A percentile compares a stretch with the other conserved stretches of the same genome.
These are phyloP conservation scores for Teunomyces funiuensis DNA, from an alignment of 805 yeast genomes.

Conservation along the genomic window DNA sequence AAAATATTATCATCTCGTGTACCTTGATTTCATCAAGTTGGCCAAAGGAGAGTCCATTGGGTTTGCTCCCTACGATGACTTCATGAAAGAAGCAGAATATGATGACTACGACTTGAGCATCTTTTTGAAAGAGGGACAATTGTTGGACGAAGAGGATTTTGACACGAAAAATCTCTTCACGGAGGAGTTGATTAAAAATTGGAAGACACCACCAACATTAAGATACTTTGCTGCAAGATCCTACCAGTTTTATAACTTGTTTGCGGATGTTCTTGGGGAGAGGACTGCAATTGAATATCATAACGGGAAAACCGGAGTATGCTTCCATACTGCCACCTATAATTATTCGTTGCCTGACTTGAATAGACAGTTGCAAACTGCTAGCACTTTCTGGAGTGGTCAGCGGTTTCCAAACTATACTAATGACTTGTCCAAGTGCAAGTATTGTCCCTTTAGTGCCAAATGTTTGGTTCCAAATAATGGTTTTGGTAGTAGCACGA, in stretches of 20 bases:
- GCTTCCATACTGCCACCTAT: conserved; percentile 42
- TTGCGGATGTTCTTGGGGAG: conserved; percentile 36
- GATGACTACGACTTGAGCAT: conserved; percentile 8
- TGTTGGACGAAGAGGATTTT: conserved; percentile 9
- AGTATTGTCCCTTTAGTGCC: conserved; percentile 50
- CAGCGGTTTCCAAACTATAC: conserved; percentile 48
- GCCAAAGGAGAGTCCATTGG: conserved; percentile 48
- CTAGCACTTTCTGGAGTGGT: conserved; percentile 61
- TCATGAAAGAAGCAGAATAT: conserved; percentile 10
- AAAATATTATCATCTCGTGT: conserved; percentile 33
- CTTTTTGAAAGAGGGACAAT: conserved; percentile 7
- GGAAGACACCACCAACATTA: conserved; percentile 58
- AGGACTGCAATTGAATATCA: conserved; percentile 55
- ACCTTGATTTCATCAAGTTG: conserved; percentile 44
- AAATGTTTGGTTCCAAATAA: conserved; percentile 16
- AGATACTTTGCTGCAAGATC: conserved; percentile 56
- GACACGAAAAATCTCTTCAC: conserved; percentile 22
- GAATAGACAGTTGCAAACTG: conserved; percentile 24
- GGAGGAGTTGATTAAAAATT: conserved; percentile 32
- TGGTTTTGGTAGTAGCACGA: neutral
- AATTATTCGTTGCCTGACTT: conserved; percentile 34
- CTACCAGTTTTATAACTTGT: conserved; percentile 43
- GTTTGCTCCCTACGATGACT: conserved; percentile 39
- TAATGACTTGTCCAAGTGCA: conserved; percentile 45
- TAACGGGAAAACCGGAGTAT: conserved; percentile 29